Conservation (phyloP, 345 rosid genomes). For the Eucalyptus leucophloia region DNA sequence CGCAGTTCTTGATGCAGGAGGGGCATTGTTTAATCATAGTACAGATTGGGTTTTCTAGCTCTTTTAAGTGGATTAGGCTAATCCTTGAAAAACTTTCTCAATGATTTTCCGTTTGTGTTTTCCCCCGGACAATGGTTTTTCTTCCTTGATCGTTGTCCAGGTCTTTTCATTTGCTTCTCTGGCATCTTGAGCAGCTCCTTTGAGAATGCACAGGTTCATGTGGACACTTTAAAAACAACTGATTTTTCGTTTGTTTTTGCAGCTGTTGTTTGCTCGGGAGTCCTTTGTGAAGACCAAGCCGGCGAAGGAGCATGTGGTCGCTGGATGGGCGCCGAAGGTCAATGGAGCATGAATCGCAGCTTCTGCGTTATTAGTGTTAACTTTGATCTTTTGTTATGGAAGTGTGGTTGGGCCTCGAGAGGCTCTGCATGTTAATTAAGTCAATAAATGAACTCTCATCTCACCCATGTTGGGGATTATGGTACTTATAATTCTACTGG, state of each 20-base stretch:
- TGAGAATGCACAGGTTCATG: not conserved
- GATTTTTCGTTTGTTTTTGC: not conserved
- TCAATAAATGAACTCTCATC: not conserved
- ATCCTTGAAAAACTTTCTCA: not conserved
- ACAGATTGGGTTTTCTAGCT: not conserved
- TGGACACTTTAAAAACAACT: not conserved
- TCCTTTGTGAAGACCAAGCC: constrained; percentile 71
- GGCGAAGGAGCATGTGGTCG: constrained; percentile 39
- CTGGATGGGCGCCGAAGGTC: constrained; percentile 85
- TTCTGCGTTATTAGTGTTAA: not conserved
- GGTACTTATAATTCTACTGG: not conserved
- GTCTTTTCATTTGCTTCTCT: not conserved
- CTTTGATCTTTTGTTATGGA: not conserved
- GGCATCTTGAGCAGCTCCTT: too few relatives aligned
- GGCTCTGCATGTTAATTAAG: not conserved
- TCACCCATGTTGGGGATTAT: not conserved
- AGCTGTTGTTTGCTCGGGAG: constrained; percentile 43
- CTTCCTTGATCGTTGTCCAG: not conserved
- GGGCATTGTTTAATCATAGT: not conserved
- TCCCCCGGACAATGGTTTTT: rapidly evolving
- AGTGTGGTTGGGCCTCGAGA: too few relatives aligned
- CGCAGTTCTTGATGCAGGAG: not conserved
- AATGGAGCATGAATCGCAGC: constrained; percentile 28
- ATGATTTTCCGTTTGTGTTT: not conserved
- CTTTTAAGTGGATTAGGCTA: not conserved